Percentiles rank a stretch among this genome's conserved stretches.
Evolutionary conservation across 139 green algal species (phyloP).

Genomic region (Nannochloris sp.): DNA sequence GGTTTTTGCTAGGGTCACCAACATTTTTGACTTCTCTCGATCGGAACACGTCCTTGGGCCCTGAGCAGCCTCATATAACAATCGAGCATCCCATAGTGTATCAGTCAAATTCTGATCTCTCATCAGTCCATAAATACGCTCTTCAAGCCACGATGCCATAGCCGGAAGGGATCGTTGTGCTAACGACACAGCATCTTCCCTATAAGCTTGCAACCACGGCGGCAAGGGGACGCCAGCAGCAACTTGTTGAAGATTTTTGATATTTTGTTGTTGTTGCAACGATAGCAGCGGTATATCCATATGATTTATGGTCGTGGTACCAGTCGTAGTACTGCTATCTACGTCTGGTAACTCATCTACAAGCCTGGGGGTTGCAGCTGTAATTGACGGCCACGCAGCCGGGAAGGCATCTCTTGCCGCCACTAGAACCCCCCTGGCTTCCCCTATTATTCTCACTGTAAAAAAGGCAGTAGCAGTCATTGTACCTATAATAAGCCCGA

Average conservation of each 20-base stretch:
- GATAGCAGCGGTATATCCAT: background rate
- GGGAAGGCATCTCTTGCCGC: constrained; percentile 20
- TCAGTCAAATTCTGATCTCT: constrained; percentile 26
- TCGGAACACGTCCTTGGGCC: constrained; percentile 24
- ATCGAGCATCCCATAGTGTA: constrained; percentile 10
- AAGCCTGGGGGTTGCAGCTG: constrained; percentile 8
- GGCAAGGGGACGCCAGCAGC: constrained; percentile 1
- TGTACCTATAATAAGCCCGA: constrained; percentile 39
- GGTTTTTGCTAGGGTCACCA: constrained; percentile 18
- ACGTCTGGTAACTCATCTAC: background rate
- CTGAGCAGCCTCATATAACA: constrained; percentile 23
- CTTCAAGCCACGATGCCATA: constrained; percentile 20
- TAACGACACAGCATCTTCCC: constrained; percentile 13
- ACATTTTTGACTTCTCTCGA: constrained; percentile 15
- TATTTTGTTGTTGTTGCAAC: background rate
- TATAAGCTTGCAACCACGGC: constrained; percentile 17
- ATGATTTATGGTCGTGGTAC: background rate
- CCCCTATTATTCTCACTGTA: constrained; percentile 31
- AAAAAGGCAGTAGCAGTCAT: constrained; percentile 35
- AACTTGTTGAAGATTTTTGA: background rate
- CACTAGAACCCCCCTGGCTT: constrained; percentile 15
- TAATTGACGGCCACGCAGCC: constrained; percentile 13
- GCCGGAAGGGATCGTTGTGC: constrained; percentile 22
- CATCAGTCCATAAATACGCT: background rate
- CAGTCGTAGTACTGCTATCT: background rate